Evolutionary conservation across 164 flowering plant genomes (phyloP), one percentile per base, ranked within the genome.

Genomic region (Amborella trichopoda): DNA sequence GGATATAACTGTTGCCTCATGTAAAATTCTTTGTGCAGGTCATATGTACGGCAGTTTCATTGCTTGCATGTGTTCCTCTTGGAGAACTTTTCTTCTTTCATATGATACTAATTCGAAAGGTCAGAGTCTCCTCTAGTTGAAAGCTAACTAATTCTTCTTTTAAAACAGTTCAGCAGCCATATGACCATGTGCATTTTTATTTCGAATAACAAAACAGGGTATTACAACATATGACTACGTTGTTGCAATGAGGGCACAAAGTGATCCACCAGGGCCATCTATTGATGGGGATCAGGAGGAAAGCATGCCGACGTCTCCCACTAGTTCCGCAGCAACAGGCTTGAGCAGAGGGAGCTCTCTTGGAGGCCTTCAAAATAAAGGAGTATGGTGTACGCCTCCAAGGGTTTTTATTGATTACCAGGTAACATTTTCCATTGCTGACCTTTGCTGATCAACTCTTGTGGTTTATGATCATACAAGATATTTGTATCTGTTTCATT

Each of bases 331-430:
- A 46, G 78, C 79, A 23, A 90, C 97, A 50, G 95, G 80, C 43
- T 26, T 73, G n/a, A 86, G 95, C 62, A 88, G 83, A 44, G 69
- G 82, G 76, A 90, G 95, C 56, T 86, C 94, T 37, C 72, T 77
- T 37, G 94, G 93, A 67, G n/a, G 85, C 41, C 59, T 90, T 68
- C 97, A 83, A 33, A 66, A 83, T 39, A 86, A 80, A 66, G 91
- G 89, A 47, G 81, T 81, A 63, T 90, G 91, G 94, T 90, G 97
- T 56, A 90, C 95, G 19, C 95, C 97, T 19, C 95, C 97, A 25
- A 77, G 95, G 67, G 75, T 90, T 44, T 90, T 90, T 54, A 75
- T 89, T 81, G 95, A 89, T 44, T 81, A 83, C 59, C 94, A 72
- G 88, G 94, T 88, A 72, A n/a, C n/a, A n/a, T n/a, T n/a, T n/a